These are phyloP conservation scores for Alternaria incomplexa DNA, from an alignment of 2,329 filamentous ascomycete species.

Conservation along the genomic window DNA sequence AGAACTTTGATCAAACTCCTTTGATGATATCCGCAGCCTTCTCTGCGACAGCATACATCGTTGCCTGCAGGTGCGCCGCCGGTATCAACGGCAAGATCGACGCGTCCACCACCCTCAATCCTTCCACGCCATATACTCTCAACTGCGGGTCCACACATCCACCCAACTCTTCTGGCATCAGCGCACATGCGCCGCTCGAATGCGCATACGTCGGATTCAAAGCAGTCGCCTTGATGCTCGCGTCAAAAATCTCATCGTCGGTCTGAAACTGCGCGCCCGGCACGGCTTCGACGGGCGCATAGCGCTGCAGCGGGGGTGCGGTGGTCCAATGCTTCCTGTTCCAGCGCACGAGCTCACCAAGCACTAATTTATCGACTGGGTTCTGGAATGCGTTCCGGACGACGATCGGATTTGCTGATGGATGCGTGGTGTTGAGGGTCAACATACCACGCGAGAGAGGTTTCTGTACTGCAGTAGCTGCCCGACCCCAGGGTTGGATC, in stretches of 20 bases:
- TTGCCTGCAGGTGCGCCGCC: constrained; percentile 26
- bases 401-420: constrained; percentile 32
- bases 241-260: constrained; percentile 23
- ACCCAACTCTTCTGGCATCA: constrained; percentile 30
- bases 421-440: constrained; percentile 41
- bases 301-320: constrained; percentile 34
- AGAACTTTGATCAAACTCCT: background rate
- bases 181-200: constrained; percentile 20
- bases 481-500: constrained; percentile 17
- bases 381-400: constrained; percentile 38
- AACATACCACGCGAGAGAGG: constrained; percentile 42
- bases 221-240: background rate
- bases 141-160: constrained; percentile 23
- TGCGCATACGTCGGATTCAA: constrained; percentile 20
- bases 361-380: constrained; percentile 39
- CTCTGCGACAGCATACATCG: constrained; percentile 34
- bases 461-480: constrained; percentile 15
- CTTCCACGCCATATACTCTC: constrained; percentile 22
- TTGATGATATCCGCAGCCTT: constrained; percentile 38
- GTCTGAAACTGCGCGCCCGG: constrained; percentile 27
- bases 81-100: constrained; percentile 26
- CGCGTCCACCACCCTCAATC: constrained; percentile 33
- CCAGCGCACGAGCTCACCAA: constrained; percentile 38
- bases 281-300: constrained; percentile 35
- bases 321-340: constrained; percentile 40